Conservation (phyloP, 2,329 filamentous ascomycete genomes). For the Pseudocercospora crystallina region DNA sequence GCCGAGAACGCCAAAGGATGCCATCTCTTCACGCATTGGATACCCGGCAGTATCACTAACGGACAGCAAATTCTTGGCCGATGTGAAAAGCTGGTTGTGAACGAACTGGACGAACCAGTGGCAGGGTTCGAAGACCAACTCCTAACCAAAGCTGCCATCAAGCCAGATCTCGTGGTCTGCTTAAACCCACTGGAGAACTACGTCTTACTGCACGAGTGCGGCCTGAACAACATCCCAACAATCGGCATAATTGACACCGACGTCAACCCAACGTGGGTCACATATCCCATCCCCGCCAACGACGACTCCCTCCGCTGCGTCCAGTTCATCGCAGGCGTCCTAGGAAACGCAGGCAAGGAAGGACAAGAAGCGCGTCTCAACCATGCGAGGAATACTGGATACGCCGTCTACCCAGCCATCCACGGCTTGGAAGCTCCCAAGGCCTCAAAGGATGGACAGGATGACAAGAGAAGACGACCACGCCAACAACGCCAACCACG, state of each 20-base stretch:
- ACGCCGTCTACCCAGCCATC: conserved; percentile 57
- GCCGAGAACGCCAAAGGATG: conserved; percentile 76
- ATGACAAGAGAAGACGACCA: not conserved
- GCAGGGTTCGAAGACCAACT: conserved; percentile 66
- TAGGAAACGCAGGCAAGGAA: conserved; percentile 78
- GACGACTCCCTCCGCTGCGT: conserved; percentile 89
- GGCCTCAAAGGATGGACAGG: not conserved
- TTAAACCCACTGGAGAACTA: conserved; percentile 93
- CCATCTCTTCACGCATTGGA: conserved; percentile 92
- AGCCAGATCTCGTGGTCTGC: conserved; percentile 88
- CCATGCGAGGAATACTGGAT: conserved; percentile 58
- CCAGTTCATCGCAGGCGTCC: conserved; percentile 77
- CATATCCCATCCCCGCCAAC: conserved; percentile 94
- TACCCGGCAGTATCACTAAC: conserved; percentile 88
- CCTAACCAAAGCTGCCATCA: conserved; percentile 63
- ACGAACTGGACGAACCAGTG: conserved; percentile 67
- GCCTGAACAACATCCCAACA: conserved; percentile 81
- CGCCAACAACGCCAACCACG: not conserved
- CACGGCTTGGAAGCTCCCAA: conserved; percentile 32
- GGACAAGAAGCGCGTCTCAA: conserved; percentile 68
- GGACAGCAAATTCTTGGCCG: conserved; percentile 79
- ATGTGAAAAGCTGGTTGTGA: conserved; percentile 70
- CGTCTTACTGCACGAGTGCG: conserved; percentile 86
- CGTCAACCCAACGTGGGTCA: conserved; percentile 87
- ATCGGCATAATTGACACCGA: conserved; percentile 95